Percentiles rank a stretch among this genome's conserved stretches.
phyloP scores from a whole-genome alignment of 768 basidiomycete species.

The Baorangia bicolor region DNA sequence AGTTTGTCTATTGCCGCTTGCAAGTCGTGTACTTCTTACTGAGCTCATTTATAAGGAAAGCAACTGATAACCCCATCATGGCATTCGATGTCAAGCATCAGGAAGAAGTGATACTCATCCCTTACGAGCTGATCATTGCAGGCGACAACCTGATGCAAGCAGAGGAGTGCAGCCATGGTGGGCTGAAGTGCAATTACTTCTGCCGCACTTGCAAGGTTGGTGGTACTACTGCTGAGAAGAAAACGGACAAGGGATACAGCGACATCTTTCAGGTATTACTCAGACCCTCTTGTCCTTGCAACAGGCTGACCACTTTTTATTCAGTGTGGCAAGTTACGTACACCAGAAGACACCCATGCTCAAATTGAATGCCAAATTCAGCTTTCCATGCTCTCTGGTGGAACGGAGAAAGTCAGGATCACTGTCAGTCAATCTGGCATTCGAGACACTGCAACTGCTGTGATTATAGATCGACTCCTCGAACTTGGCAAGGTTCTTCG shows the following conservation, averaged over 20 bases:
- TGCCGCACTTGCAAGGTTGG: slow-evolving; percentile 36
- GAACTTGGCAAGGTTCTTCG: slow-evolving; percentile 25
- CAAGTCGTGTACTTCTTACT: neutral
- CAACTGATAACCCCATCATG: slow-evolving; percentile 7
- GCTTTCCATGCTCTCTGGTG: slow-evolving; percentile 3
- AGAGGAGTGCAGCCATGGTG: slow-evolving; percentile 34
- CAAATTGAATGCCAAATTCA: slow-evolving; percentile 7
- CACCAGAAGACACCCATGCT: neutral
- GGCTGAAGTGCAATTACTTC: slow-evolving; percentile 32
- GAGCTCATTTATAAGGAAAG: neutral
- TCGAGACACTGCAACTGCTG: slow-evolving; percentile 31
- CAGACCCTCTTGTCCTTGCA: neutral
- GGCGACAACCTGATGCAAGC: slow-evolving; percentile 41
- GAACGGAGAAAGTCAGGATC: slow-evolving; percentile 8
- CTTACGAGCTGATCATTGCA: slow-evolving; percentile 21
- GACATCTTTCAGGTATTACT: slow-evolving; percentile 16
- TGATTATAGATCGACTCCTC: slow-evolving; percentile 31
- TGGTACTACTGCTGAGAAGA: slow-evolving; percentile 23
- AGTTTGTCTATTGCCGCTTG: accelerated
- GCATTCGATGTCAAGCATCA: slow-evolving; percentile 24
- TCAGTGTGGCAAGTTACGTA: slow-evolving; percentile 5
- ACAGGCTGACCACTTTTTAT: neutral
- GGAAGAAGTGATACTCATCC: slow-evolving; percentile 23
- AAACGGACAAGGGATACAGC: slow-evolving; percentile 26
- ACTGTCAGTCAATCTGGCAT: slow-evolving; percentile 37